These are phyloP conservation scores for Hyaloperonospora brassicae DNA, from an alignment of 352 stramenopile genomes.

Conservation along the genomic window DNA sequence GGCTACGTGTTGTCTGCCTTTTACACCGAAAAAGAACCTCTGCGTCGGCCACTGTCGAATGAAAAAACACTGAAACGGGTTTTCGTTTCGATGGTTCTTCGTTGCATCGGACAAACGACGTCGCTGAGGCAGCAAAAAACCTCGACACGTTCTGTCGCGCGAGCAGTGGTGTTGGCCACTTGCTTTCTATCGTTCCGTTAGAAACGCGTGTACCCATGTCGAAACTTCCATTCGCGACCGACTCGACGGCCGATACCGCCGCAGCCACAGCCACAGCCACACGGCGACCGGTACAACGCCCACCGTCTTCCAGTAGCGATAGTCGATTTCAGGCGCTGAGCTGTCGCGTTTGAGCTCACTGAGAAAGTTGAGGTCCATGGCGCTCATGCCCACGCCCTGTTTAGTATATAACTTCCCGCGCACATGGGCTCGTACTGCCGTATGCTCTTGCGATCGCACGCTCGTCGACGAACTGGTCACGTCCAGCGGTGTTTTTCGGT, in stretches of 20 bases:
- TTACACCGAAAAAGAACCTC: too few species aligned
- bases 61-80: slow-evolving; percentile 62
- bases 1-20: too few species aligned
- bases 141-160: too few species aligned
- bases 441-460: slow-evolving; percentile 58
- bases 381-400: slow-evolving; percentile 66
- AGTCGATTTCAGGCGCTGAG: slow-evolving; percentile 35
- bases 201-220: too few species aligned
- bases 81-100: slow-evolving; percentile 59
- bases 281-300: too few species aligned
- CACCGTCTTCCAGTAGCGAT: too few species aligned
- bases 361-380: slow-evolving; percentile 80
- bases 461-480: slow-evolving; percentile 74
- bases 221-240: too few species aligned
- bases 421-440: slow-evolving; percentile 39
- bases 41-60: slow-evolving; percentile 20
- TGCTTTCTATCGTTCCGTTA: too few species aligned
- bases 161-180: too few species aligned
- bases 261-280: too few species aligned
- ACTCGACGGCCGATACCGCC: too few species aligned
- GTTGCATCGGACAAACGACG: slow-evolving; percentile 27
- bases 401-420: slow-evolving; percentile 51
- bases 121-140: too few species aligned
- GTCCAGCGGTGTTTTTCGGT: slow-evolving; percentile 67
- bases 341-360: slow-evolving; percentile 55